Percentiles rank a stretch among this genome's conserved stretches.
These are phyloP conservation scores for Aureobasidium sp. DNA, from an alignment of 2,329 filamentous ascomycete genomes.

Conservation along the genomic window DNA sequence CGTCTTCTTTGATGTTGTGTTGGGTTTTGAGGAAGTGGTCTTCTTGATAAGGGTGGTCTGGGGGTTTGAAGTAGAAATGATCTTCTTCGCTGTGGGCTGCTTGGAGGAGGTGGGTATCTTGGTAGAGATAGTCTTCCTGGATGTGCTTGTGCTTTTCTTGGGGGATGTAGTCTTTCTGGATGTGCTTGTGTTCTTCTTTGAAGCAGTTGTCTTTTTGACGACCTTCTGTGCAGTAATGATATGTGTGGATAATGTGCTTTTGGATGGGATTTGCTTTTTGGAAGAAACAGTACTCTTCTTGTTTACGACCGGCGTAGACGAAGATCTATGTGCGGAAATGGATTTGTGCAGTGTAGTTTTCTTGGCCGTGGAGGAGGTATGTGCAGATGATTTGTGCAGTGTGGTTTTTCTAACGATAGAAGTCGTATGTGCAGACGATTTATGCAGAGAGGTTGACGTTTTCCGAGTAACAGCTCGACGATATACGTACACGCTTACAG, in stretches of 20 bases:
- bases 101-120: background rate
- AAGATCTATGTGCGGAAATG: background rate
- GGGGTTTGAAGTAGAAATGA: background rate
- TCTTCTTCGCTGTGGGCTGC: background rate
- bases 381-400: background rate
- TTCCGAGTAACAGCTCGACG: background rate
- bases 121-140: background rate
- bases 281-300: background rate
- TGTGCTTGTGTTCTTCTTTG: background rate
- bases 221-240: background rate
- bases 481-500: slow-evolving; percentile 5
- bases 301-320: background rate
- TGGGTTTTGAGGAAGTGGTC: background rate
- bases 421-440: background rate
- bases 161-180: background rate
- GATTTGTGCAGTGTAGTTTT: background rate
- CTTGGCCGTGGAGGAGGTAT: background rate
- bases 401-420: too few species aligned
- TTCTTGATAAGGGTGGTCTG: background rate
- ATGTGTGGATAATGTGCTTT: background rate
- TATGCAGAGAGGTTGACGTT: background rate
- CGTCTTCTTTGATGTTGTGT: background rate
- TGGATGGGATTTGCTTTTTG: background rate
- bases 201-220: background rate
- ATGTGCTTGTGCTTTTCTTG: background rate